Conservation (phyloP, 148 eudicot genomes). For the Rhododendron simsii region DNA sequence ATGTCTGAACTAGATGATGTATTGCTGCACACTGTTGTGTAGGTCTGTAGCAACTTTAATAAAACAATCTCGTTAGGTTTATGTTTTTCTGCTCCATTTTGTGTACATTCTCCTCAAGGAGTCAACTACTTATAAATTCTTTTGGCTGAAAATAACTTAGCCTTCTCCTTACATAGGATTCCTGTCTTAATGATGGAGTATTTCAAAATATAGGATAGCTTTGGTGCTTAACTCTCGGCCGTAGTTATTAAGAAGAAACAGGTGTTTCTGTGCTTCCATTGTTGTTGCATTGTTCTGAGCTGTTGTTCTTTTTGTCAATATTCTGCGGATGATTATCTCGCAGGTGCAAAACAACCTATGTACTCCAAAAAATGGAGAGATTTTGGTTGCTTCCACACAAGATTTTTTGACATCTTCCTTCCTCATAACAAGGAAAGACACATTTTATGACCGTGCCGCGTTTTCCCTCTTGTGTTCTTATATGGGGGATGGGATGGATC, state of each 20-base stretch:
- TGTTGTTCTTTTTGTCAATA: background rate
- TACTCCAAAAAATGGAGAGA: conserved; percentile 92
- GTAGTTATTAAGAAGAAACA: background rate
- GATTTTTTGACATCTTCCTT: conserved; percentile 93
- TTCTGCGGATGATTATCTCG: conserved; percentile 7
- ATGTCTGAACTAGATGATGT: background rate
- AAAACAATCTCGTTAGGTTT: background rate
- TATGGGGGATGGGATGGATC: conserved; percentile 94
- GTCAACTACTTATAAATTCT: background rate
- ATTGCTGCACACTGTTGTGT: background rate
- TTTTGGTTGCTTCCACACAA: conserved; percentile 97
- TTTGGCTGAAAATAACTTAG: background rate
- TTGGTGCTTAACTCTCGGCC: conserved; percentile 8
- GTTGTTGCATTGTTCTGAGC: background rate
- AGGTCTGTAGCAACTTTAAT: background rate
- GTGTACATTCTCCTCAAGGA: background rate
- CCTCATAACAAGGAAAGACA: conserved; percentile 92
- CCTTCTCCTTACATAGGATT: background rate
- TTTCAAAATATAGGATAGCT: background rate
- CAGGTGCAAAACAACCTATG: conserved; percentile 98
- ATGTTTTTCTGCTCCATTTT: background rate
- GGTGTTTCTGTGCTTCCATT: background rate
- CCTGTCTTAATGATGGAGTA: background rate
- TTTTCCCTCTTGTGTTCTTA: conserved; percentile 85
- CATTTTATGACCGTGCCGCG: conserved; percentile 87